phyloP scores from a whole-genome alignment of 1,139 yeast genomes.

The Sugiyamaella sp. region DNA sequence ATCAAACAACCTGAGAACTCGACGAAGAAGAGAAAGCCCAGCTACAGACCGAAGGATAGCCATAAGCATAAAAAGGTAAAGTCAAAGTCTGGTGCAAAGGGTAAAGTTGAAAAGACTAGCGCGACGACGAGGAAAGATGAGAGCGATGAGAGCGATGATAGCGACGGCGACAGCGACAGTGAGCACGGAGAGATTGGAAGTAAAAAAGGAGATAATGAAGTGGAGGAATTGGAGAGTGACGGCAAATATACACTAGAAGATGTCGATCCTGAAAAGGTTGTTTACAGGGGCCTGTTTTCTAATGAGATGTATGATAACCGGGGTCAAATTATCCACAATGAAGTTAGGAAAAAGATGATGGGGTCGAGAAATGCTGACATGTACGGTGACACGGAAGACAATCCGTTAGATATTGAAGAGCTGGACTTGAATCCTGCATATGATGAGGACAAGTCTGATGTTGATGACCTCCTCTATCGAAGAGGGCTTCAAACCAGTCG shows the following conservation, averaged over 20 bases:
- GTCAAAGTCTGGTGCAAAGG: background rate
- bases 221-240: background rate
- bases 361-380: background rate
- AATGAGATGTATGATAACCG: conserved; percentile 8
- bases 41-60: too few relatives aligned
- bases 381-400: conserved; percentile 1
- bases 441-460: background rate
- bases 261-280: conserved; percentile 3
- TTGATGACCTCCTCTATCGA: background rate
- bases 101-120: background rate
- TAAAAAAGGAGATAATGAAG: conserved; percentile 6
- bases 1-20: background rate
- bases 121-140: background rate
- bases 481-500: background rate
- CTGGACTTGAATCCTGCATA: background rate
- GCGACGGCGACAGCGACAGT: background rate
- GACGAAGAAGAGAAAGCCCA: background rate
- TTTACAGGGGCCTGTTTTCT: conserved; percentile 10
- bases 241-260: background rate
- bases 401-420: background rate
- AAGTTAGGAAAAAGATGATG: background rate
- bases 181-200: too few relatives aligned
- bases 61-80: background rate
- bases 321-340: conserved; percentile 18
- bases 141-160: conserved; percentile 6